Evolutionary conservation across 2,329 filamentous ascomycete species (phyloP), one percentile per base, ranked within the genome.

Genomic region (Verticillium zaregamsianum): DNA sequence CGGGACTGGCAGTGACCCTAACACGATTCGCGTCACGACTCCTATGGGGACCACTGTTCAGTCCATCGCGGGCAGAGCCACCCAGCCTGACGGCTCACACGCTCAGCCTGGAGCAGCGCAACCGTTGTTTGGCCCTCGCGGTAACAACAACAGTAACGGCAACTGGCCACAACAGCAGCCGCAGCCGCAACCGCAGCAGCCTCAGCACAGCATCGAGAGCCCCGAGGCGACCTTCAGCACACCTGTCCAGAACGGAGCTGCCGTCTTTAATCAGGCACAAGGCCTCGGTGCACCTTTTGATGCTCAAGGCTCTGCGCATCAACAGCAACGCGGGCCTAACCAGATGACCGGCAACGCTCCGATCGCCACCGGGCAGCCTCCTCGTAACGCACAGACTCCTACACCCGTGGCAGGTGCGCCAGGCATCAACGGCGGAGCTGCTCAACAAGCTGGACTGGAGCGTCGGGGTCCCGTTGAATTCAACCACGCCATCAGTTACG

Each of bases 401-500:
- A 86, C 84, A n/a, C 85, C 85, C 15, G 76, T 77, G 35, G 76
- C 77, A 20, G 80, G 81, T 52, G 83, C 86, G 64, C 84, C 84
- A 64, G 83, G 79, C 35, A 73, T 89, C 62, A 91, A 89, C 68
- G 87, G 86, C 55, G 81, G 82, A 64, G 83, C 82, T 25, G 78
- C 80, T 68, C 78, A 86, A 76, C 76, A 89, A 77, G 78, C 84
- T 74, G 78, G 84, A 76, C 78, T 91, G 73, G 93, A 96, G 75
- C 96, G 95, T 72, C 87, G 93, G 61, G 94, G 93, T 0, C 95
- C 95, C 1, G 95, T 99, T 20, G 95, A 99, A 72, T 99, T 99
- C 76, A 99, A 99, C 73, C 95, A 99, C 77, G 95, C 95, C 0
- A 99, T 99, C 66, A 98, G 93, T 74, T 99, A 99, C 71, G 95